Conservation (phyloP, 1,284 basidiomycete genomes). For the Trichosporon sp. region DNA sequence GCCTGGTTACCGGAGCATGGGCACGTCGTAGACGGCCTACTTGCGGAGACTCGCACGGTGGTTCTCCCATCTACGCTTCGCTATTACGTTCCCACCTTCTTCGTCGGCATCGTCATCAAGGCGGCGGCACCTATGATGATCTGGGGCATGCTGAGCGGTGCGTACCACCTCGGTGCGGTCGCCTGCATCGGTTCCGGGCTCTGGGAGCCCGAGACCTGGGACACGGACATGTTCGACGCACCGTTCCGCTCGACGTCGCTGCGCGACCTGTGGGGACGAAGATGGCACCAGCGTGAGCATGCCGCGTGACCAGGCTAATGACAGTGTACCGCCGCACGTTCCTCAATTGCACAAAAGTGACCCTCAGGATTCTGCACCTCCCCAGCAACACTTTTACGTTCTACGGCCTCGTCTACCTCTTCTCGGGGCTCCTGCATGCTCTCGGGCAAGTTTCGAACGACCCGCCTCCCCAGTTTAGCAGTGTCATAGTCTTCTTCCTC, state of each 20-base stretch:
- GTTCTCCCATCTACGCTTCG: slow-evolving; percentile 13
- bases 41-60: neutral
- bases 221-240: slow-evolving; percentile 39
- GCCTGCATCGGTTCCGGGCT: slow-evolving; percentile 25
- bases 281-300: slow-evolving; percentile 48
- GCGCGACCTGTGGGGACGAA: slow-evolving; percentile 45
- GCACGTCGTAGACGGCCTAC: neutral
- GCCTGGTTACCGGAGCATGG: neutral
- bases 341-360: slow-evolving; percentile 32
- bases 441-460: slow-evolving; percentile 34
- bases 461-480: slow-evolving; percentile 30
- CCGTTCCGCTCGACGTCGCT: slow-evolving; percentile 41
- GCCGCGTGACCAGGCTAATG: neutral
- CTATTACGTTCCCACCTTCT: slow-evolving; percentile 7
- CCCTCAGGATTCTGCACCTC: slow-evolving; percentile 25
- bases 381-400: slow-evolving; percentile 20
- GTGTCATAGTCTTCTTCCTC: slow-evolving; percentile 36
- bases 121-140: slow-evolving; percentile 30
- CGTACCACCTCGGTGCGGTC: slow-evolving; percentile 37
- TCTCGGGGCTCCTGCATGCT: slow-evolving; percentile 40
- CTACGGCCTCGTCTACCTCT: slow-evolving; percentile 32
- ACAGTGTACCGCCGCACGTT: slow-evolving; percentile 35
- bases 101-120: slow-evolving; percentile 22
- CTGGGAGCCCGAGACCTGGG: slow-evolving; percentile 40
- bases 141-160: slow-evolving; percentile 30